A percentile compares a stretch with the other conserved stretches of the same genome.
Evolutionary conservation across 2,329 filamentous ascomycete species (phyloP).

Genomic region (Epicoccum nigrum): DNA sequence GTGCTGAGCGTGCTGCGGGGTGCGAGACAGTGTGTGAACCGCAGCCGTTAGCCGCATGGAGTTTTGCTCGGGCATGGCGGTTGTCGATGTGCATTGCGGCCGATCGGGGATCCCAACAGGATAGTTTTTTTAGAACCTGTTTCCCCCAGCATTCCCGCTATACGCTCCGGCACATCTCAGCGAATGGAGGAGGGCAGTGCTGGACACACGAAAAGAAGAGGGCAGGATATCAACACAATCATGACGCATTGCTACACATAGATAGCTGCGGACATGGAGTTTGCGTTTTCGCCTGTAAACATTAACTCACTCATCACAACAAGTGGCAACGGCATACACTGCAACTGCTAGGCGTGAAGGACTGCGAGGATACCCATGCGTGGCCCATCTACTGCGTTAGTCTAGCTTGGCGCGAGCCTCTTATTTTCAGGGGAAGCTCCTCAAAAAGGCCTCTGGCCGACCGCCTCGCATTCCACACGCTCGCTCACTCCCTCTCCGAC

Average conservation of each 20-base stretch:
- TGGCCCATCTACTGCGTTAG: conserved; percentile 30
- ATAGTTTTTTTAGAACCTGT: conserved; percentile 23
- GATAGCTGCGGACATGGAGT: neutral
- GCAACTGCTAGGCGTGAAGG: conserved; percentile 23
- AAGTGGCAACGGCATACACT: conserved; percentile 27
- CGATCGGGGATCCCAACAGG: conserved; percentile 25
- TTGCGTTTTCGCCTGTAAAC: conserved; percentile 4
- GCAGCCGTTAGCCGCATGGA: conserved; percentile 15
- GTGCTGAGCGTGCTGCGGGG: neutral
- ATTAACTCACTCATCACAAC: conserved; percentile 1
- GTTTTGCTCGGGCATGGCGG: conserved; percentile 15
- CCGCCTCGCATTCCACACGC: conserved; percentile 39
- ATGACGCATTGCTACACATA: neutral
- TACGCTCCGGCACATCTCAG: conserved; percentile 13
- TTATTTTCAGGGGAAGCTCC: conserved; percentile 41
- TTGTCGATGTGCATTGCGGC: conserved; percentile 18
- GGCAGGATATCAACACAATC: conserved; percentile 9
- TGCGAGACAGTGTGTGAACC: conserved; percentile 9
- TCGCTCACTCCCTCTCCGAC: conserved; percentile 38
- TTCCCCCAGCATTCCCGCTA: conserved; percentile 23
- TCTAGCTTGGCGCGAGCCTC: conserved; percentile 33
- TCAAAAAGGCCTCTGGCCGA: conserved; percentile 39
- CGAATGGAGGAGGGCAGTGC: conserved; percentile 3
- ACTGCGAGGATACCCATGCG: conserved; percentile 35
- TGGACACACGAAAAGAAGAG: conserved; percentile 1